Evolutionary conservation across 148 eudicot species (phyloP).

Genomic region (Diospyros kaki): DNA sequence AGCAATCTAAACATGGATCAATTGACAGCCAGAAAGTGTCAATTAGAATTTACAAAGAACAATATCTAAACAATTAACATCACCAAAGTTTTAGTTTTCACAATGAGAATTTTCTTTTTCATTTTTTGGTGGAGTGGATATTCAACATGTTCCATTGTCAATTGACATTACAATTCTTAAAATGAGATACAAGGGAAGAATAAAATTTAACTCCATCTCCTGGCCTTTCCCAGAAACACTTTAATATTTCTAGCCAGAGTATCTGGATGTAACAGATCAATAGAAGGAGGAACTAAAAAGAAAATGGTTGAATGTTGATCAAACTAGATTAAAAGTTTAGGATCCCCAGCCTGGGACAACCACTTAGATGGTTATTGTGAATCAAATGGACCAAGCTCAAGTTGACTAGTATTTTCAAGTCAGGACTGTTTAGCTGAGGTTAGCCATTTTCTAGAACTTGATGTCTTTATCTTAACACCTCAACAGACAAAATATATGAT

Average conservation of each 20-base stretch:
- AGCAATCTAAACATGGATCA: neutral
- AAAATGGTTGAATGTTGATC: no score
- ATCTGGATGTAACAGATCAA: no score
- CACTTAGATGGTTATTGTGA: no score
- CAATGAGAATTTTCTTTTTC: no score
- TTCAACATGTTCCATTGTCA: neutral
- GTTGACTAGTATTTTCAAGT: no score
- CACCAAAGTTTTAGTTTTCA: constrained; percentile 1
- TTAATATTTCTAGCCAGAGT: no score
- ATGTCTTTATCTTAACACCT: neutral
- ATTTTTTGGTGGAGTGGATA: neutral
- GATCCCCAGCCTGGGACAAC: no score
- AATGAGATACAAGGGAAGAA: neutral
- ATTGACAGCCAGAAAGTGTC: neutral
- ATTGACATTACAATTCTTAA: constrained; percentile 1
- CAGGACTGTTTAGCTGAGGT: neutral
- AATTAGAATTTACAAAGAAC: neutral
- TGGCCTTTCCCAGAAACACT: no score
- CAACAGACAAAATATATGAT: neutral
- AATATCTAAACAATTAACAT: neutral
- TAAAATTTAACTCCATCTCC: no score
- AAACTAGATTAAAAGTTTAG: no score
- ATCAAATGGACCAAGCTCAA: no score
- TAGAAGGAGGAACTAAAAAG: no score
- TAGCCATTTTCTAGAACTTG: neutral